Conservation (phyloP, 2,329 filamentous ascomycete species). For the Ophiostoma sp. region DNA sequence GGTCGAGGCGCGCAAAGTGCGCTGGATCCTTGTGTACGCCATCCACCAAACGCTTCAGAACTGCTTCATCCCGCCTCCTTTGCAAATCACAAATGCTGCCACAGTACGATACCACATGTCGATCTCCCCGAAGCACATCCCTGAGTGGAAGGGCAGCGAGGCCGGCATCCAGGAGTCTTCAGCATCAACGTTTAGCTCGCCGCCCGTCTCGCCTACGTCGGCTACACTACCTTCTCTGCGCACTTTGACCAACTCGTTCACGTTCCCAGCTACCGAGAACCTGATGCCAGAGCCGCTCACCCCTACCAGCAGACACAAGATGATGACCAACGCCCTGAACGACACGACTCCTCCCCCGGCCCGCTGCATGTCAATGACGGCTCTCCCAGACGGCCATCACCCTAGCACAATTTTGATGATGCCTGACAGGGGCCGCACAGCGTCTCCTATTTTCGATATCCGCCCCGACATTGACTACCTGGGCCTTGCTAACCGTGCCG, state of each 20-base stretch:
- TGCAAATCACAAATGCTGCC: slow-evolving; percentile 48
- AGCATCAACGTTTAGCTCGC: background rate
- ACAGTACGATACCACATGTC: slow-evolving; percentile 53
- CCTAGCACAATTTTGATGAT: background rate
- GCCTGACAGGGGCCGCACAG: background rate
- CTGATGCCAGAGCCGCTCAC: background rate
- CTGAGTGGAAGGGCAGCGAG: slow-evolving; percentile 41
- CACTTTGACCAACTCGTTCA: slow-evolving; percentile 8
- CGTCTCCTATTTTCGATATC: slow-evolving; percentile 36
- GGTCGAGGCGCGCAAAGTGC: slow-evolving; percentile 66
- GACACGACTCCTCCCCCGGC: background rate
- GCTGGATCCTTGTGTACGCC: slow-evolving; percentile 72
- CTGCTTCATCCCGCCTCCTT: slow-evolving; percentile 48
- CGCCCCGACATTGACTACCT: slow-evolving; percentile 54
- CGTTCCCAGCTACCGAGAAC: background rate
- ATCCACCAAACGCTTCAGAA: slow-evolving; percentile 66
- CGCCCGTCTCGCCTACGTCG: slow-evolving; percentile 1
- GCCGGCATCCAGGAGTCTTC: background rate
- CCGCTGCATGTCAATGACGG: slow-evolving; percentile 23
- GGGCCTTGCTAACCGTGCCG: slow-evolving; percentile 38
- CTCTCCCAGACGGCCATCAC: background rate
- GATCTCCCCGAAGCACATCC: slow-evolving; percentile 39
- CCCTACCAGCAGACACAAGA: background rate
- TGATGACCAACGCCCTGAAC: background rate
- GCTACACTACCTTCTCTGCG: background rate